Evolutionary conservation across 2,329 filamentous ascomycete genomes (phyloP).

Genomic region (Fusarium sp.): DNA sequence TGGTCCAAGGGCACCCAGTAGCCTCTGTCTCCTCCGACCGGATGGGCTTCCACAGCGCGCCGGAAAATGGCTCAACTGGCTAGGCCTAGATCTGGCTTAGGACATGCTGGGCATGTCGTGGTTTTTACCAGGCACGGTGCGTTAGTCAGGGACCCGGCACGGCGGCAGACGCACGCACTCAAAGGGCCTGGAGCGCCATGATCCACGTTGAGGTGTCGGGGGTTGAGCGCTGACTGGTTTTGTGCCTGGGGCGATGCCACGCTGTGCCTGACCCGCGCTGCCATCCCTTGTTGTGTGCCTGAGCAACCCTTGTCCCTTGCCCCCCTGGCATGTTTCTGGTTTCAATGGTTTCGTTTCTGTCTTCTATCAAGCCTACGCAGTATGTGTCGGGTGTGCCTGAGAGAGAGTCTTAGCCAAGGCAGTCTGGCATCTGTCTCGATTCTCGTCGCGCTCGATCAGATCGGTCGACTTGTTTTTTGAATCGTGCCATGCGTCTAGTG

Average conservation of each 20-base stretch:
- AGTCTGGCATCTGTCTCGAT: neutral
- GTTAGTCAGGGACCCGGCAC: slow-evolving; percentile 49
- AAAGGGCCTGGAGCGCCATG: slow-evolving; percentile 30
- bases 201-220: slow-evolving; percentile 31
- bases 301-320: slow-evolving; percentile 24
- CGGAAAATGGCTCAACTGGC: slow-evolving; percentile 48
- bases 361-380: neutral
- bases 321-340: slow-evolving; percentile 1
- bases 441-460: slow-evolving; percentile 10
- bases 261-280: slow-evolving; percentile 31
- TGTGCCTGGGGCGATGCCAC: slow-evolving; percentile 41
- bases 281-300: slow-evolving; percentile 39
- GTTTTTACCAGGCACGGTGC: slow-evolving; percentile 46
- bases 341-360: slow-evolving; percentile 11
- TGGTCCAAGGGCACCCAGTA: slow-evolving; percentile 34
- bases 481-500: slow-evolving; percentile 19
- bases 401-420: neutral
- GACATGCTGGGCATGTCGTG: slow-evolving; percentile 6
- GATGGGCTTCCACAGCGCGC: slow-evolving; percentile 16
- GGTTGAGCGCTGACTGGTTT: slow-evolving; percentile 35
- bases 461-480: slow-evolving; percentile 14
- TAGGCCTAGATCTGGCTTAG: slow-evolving; percentile 34
- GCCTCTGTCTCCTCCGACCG: neutral
- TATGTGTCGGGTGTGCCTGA: neutral
- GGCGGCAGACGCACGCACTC: slow-evolving; percentile 48